Base-by-base conservation (phyloP, 208 protist genomes). In the Novymonas esmeraldas region DNA sequence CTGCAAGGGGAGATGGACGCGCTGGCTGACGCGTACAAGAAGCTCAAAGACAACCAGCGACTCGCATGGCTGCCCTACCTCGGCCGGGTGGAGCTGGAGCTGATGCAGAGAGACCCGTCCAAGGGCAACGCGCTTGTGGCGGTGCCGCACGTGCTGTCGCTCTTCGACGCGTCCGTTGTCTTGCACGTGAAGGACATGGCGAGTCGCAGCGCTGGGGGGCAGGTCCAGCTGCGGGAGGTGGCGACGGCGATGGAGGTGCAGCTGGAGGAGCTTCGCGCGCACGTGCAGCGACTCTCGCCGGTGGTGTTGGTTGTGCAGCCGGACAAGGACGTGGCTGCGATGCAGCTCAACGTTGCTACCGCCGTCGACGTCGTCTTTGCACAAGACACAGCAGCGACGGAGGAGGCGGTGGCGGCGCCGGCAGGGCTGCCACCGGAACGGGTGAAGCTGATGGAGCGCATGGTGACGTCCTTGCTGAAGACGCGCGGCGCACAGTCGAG, bases 141-240 rank as follows among this genome's bases (percentile, higher is more conserved):
- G 11, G 76, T 69, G 2, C 54, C 77, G 50, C 87, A 84, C 55
- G 74, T 80, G 26, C 51, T 92, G 18, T 89, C 85, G 34, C 60
- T 93, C 13, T 92, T 93, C 39, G 79, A 77, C 41, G 90, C 87
- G n/a, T 95, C 90, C 2, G 26, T 92, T 16, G 78, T 92, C 22
- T 66, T 93, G 10, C 81, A 84, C 55, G 70, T 92, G 34, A 76
- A 79, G 34, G 85, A 92, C 26, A 38, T 87, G 69, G 18, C 62
- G 2, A 41, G 54, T 39, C 24, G 51, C 24, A 22, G 41, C 38
- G 14, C 7, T 36, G 29, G 59, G 29, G 46, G n/a, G 16, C 28
- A 34, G 1, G 73, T 72, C 13, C 20, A 70, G 20, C 10, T 85
- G 5, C 39, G 34, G n/a, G 26, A 62, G 13, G 24, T 82, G 26